phyloP scores from a whole-genome alignment of 2,329 filamentous ascomycete genomes.

The Neopestalotiopsis rosae region DNA sequence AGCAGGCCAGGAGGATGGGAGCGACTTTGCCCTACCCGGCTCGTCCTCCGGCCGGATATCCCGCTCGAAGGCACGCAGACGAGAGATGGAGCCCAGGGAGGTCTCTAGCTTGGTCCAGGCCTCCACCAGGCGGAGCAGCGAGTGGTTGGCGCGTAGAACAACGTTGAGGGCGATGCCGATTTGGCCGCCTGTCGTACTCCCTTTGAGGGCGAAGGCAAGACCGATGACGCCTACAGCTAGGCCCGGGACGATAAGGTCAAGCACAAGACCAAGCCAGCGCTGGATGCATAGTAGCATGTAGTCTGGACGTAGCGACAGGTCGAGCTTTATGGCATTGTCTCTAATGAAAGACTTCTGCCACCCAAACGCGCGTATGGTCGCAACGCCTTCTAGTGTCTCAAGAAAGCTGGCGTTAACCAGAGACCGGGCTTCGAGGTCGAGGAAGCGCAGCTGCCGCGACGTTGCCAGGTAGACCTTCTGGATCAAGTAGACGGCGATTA shows the following conservation, averaged over 20 bases:
- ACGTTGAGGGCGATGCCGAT: slow-evolving; percentile 43
- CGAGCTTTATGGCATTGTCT: slow-evolving; percentile 36
- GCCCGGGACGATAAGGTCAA: slow-evolving; percentile 54
- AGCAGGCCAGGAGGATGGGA: background rate
- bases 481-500: slow-evolving; percentile 47
- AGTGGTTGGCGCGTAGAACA: slow-evolving; percentile 40
- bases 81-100: slow-evolving; percentile 39
- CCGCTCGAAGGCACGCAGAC: slow-evolving; percentile 1
- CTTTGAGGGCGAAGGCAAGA: slow-evolving; percentile 30
- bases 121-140: slow-evolving; percentile 38
- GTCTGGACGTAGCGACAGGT: slow-evolving; percentile 53
- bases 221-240: slow-evolving; percentile 44
- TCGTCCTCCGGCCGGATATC: background rate
- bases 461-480: slow-evolving; percentile 60
- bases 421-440: slow-evolving; percentile 60
- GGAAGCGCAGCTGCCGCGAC: slow-evolving; percentile 59
- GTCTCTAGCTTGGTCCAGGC: slow-evolving; percentile 41
- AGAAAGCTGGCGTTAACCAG: slow-evolving; percentile 45
- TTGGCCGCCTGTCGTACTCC: slow-evolving; percentile 31
- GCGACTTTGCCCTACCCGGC: background rate
- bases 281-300: slow-evolving; percentile 57
- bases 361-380: slow-evolving; percentile 54
- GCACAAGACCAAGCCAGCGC: slow-evolving; percentile 56
- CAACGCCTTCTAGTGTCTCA: slow-evolving; percentile 40
- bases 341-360: slow-evolving; percentile 40